Conservation (phyloP, 257 asterid genomes). For the Osmanthus fragrans region DNA sequence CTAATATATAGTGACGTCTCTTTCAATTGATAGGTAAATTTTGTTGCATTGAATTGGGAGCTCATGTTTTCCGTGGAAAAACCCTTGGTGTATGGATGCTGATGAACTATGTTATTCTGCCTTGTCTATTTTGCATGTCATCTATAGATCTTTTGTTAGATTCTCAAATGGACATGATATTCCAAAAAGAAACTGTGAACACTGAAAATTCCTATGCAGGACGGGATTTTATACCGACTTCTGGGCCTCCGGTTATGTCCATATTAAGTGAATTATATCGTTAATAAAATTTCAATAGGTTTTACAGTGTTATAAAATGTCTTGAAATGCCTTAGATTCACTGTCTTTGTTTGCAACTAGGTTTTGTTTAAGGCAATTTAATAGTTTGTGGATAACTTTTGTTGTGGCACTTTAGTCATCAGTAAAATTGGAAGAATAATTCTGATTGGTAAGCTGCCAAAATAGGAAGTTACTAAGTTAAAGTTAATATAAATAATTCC, state of each 20-base stretch:
- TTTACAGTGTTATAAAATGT: not conserved
- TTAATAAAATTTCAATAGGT: not conserved
- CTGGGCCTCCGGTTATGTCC: too few species aligned
- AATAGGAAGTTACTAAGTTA: constrained; percentile 15
- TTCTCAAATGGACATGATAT: not conserved
- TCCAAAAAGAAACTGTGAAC: not conserved
- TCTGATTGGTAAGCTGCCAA: constrained; percentile 18
- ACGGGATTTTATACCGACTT: too few species aligned
- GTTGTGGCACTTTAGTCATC: not conserved
- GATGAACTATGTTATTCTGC: not conserved
- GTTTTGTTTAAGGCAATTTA: not conserved
- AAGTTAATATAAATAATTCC: constrained; percentile 10
- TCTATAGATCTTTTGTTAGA: not conserved
- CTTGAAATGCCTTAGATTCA: not conserved
- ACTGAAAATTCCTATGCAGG: too few species aligned
- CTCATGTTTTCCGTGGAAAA: not conserved
- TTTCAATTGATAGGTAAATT: not conserved
- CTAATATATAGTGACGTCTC: not conserved
- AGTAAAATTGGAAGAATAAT: not conserved
- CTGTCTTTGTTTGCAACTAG: not conserved
- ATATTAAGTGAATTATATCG: not conserved
- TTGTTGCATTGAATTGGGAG: not conserved
- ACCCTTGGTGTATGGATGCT: not conserved
- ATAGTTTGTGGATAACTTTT: not conserved
- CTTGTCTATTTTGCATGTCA: not conserved